Conservation (phyloP, 805 yeast species). For the Ogataea nitratoaversa region DNA sequence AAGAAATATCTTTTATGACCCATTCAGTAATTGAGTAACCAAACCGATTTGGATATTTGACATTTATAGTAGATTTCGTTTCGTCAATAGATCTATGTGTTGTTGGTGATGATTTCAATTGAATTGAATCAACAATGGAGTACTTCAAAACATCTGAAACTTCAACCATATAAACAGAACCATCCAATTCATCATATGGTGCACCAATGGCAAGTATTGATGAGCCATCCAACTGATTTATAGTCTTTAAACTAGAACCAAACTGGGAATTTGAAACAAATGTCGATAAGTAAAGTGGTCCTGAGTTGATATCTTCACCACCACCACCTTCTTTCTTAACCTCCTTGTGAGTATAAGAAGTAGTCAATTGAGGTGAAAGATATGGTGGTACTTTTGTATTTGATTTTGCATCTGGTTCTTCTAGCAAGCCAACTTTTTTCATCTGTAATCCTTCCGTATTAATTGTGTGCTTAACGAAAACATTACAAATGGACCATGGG, state of each 20-base stretch:
- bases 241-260: conserved; percentile 42
- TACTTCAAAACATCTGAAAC: conserved; percentile 30
- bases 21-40: conserved; percentile 38
- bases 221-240: conserved; percentile 35
- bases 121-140: neutral
- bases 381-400: too few relatives aligned
- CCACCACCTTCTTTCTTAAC: too few relatives aligned
- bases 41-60: conserved; percentile 33
- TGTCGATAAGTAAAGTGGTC: conserved; percentile 11
- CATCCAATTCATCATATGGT: conserved; percentile 40
- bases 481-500: conserved; percentile 36
- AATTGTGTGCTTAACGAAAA: conserved; percentile 7
- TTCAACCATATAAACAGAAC: conserved; percentile 44
- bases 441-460: neutral
- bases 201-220: conserved; percentile 47
- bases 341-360: too few relatives aligned
- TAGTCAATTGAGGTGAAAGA: too few relatives aligned
- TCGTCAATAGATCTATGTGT: conserved; percentile 1
- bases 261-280: conserved; percentile 35
- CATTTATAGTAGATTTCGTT: neutral
- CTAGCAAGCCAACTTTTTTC: too few relatives aligned
- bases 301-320: neutral
- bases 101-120: neutral
- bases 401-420: too few relatives aligned
- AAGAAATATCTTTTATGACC: conserved; percentile 26